A percentile compares a stretch with the other conserved stretches of the same genome.
phyloP scores from a whole-genome alignment of 2,329 filamentous ascomycete genomes.

The Elsinoe australis region DNA sequence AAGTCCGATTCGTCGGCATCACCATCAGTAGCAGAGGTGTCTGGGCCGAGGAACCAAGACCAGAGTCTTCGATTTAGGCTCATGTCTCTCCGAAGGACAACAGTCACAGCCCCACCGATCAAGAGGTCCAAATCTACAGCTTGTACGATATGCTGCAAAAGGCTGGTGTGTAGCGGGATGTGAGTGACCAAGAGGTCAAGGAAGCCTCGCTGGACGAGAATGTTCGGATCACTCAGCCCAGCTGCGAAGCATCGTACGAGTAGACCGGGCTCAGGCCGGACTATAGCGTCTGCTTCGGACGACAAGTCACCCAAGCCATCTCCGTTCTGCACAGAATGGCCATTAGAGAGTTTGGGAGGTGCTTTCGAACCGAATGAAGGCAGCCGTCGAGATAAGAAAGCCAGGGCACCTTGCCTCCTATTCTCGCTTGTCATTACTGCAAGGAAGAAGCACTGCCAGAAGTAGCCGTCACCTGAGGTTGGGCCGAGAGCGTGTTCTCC shows the following conservation, averaged over 20 bases:
- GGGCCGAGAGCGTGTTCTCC: conserved; percentile 45
- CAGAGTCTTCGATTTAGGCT: conserved; percentile 90
- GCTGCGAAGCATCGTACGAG: conserved; percentile 87
- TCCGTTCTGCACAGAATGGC: background rate
- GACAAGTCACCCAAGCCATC: conserved; percentile 34
- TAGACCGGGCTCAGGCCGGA: conserved; percentile 83
- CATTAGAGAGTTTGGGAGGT: background rate
- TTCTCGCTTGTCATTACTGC: conserved; percentile 85
- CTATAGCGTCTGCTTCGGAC: conserved; percentile 56
- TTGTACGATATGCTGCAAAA: conserved; percentile 69
- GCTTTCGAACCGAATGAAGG: conserved; percentile 51
- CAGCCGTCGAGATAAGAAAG: conserved; percentile 72
- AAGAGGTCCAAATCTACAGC: conserved; percentile 71
- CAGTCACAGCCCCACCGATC: conserved; percentile 72
- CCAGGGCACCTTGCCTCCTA: conserved; percentile 75
- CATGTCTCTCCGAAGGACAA: conserved; percentile 89
- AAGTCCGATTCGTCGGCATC: conserved; percentile 24
- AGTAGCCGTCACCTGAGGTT: conserved; percentile 63
- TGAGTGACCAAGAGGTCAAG: conserved; percentile 87
- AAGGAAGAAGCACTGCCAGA: conserved; percentile 97
- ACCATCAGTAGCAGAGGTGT: conserved; percentile 36
- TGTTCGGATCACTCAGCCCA: conserved; percentile 76
- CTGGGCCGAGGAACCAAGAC: conserved; percentile 89
- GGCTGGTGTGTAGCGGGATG: conserved; percentile 72
- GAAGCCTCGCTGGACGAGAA: conserved; percentile 89